Conservation (phyloP, 345 rosid species). For the Dimocarpus longan region DNA sequence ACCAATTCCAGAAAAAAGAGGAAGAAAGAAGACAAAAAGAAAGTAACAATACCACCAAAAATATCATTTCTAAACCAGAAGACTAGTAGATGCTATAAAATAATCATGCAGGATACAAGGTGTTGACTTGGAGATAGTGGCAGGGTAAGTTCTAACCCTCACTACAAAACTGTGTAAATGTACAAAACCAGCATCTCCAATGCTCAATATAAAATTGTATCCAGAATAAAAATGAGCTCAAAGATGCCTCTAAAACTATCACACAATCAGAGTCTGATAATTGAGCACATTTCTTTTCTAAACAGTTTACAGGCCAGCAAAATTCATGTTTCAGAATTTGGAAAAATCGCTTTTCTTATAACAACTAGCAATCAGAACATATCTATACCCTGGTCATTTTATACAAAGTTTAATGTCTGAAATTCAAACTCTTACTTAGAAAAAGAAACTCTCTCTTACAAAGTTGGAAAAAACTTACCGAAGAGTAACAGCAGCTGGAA, state of each 20-base stretch:
- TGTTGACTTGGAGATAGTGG: neutral
- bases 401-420: neutral
- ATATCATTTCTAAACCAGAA: neutral
- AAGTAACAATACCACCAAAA: neutral
- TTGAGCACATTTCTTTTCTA: neutral
- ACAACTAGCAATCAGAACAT: neutral
- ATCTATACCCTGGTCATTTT: neutral
- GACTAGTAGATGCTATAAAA: neutral
- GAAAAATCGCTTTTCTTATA: neutral
- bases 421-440: neutral
- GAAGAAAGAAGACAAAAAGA: neutral
- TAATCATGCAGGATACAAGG: neutral
- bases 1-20: neutral
- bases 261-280: neutral
- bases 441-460: neutral
- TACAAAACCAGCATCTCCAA: neutral
- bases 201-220: neutral
- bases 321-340: neutral
- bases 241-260: neutral
- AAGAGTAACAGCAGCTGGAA: slow-evolving; percentile 83
- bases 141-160: neutral
- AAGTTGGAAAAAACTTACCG: slow-evolving; percentile 56
- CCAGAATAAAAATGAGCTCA: no score
- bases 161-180: neutral
- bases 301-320: neutral